phyloP scores from a whole-genome alignment of 768 basidiomycete species.

The Paxillus involutus region DNA sequence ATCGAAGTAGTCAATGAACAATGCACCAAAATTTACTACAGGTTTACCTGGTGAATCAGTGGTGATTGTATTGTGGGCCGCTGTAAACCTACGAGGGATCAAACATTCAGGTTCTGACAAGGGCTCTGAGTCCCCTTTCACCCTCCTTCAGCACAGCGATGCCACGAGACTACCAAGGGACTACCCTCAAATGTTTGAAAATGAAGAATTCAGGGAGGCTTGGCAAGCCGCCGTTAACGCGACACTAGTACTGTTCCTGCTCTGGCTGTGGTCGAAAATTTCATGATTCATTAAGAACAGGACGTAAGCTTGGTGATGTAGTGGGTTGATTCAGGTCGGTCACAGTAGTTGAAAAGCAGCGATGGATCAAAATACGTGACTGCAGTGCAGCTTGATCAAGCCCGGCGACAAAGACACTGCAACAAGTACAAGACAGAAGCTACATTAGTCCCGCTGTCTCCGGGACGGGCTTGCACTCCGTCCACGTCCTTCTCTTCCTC shows the following conservation, averaged over 20 bases:
- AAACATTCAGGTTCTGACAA: too few relatives aligned
- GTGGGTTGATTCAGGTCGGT: slow-evolving; percentile 1
- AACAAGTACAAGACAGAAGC: not conserved
- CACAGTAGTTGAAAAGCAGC: not conserved
- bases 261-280: slow-evolving; percentile 10
- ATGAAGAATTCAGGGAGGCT: too few relatives aligned
- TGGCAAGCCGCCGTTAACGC: not conserved
- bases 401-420: not conserved
- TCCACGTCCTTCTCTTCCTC: slow-evolving; percentile 57
- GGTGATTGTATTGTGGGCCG: too few relatives aligned
- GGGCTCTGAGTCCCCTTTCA: too few relatives aligned
- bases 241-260: slow-evolving; percentile 5
- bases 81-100: too few relatives aligned
- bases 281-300: slow-evolving; percentile 1
- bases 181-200: too few relatives aligned
- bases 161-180: too few relatives aligned
- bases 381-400: not conserved
- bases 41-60: too few relatives aligned
- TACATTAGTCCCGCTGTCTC: slow-evolving; percentile 36
- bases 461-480: slow-evolving; percentile 82
- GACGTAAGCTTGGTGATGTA: not conserved
- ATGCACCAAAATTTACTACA: too few relatives aligned
- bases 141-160: too few relatives aligned
- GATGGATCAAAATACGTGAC: not conserved
- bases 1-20: not conserved